A percentile compares a stretch with the other conserved stretches of the same genome.
Conservation (phyloP, 177 flowering plant species). For the Vitis hybrid region DNA sequence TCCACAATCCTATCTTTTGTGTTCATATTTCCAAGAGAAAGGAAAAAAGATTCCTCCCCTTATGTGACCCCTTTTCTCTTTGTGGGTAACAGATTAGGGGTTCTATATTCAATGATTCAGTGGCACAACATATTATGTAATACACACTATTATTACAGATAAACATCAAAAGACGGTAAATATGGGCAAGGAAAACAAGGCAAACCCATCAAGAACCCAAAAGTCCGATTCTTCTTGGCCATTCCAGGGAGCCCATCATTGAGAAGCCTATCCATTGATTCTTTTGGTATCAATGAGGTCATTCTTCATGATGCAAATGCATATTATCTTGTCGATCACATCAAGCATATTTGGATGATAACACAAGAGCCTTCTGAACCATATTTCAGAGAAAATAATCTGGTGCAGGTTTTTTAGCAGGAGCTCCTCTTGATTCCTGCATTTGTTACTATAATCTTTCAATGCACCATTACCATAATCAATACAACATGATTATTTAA, state of each 20-base stretch:
- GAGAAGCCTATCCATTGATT: not conserved
- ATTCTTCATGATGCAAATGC: not conserved
- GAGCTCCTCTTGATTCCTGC: constrained; percentile 95
- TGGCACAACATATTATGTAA: constrained; percentile 13
- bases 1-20: no score
- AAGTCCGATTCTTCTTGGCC: constrained; percentile 18
- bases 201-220: constrained; percentile 12
- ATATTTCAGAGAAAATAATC: constrained; percentile 77
- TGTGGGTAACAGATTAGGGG: not conserved
- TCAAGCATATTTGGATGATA: constrained; percentile 7
- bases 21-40: not conserved
- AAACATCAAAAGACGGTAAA: constrained; percentile 9
- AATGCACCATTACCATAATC: not conserved
- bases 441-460: constrained; percentile 16
- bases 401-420: constrained; percentile 86
- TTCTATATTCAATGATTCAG: constrained; percentile 8
- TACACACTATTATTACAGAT: constrained; percentile 20
- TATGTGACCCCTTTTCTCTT: not conserved
- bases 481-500: not conserved
- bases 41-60: not conserved
- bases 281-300: not conserved
- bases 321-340: constrained; percentile 6
- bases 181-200: constrained; percentile 2
- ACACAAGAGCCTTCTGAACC: not conserved
- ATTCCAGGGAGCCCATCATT: constrained; percentile 3